Conservation (phyloP, 1,284 basidiomycete genomes). For the Malassezia sympodialis region DNA sequence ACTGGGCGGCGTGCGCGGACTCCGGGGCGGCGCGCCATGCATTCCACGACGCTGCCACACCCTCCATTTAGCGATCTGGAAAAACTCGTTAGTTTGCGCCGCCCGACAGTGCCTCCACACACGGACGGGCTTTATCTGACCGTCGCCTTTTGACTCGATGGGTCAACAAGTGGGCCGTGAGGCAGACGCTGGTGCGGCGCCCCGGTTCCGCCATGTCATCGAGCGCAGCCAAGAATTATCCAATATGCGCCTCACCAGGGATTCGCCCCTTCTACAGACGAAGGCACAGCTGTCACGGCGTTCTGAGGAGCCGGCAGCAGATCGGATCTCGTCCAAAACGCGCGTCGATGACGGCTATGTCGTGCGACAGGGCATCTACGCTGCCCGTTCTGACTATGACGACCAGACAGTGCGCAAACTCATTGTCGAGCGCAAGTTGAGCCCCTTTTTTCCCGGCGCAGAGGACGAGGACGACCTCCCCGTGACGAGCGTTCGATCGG, state of each 20-base stretch:
- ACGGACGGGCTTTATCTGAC: background rate
- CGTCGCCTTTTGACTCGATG: slow-evolving; percentile 2
- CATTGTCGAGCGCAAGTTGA: slow-evolving; percentile 75
- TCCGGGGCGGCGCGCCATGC: background rate
- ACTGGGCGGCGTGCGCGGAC: background rate
- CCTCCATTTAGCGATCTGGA: background rate
- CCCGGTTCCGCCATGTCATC: background rate
- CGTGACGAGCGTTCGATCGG: slow-evolving; percentile 49
- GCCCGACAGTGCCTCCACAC: background rate
- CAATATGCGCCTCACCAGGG: background rate
- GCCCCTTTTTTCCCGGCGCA: slow-evolving; percentile 88
- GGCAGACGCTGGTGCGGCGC: background rate
- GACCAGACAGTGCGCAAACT: slow-evolving; percentile 72
- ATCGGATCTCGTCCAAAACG: slow-evolving; percentile 21
- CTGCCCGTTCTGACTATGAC: slow-evolving; percentile 68
- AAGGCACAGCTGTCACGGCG: background rate
- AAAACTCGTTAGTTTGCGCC: background rate
- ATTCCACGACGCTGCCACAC: background rate
- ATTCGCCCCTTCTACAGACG: background rate
- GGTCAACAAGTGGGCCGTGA: slow-evolving; percentile 15
- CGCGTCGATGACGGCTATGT: slow-evolving; percentile 60
- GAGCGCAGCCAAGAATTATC: background rate
- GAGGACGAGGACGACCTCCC: slow-evolving; percentile 70
- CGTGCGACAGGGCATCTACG: slow-evolving; percentile 78
- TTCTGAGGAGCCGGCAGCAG: background rate